Evolutionary conservation across 2,329 filamentous ascomycete genomes (phyloP), one percentile per base, ranked within the genome.

Genomic region (Penicillium verrucosum): DNA sequence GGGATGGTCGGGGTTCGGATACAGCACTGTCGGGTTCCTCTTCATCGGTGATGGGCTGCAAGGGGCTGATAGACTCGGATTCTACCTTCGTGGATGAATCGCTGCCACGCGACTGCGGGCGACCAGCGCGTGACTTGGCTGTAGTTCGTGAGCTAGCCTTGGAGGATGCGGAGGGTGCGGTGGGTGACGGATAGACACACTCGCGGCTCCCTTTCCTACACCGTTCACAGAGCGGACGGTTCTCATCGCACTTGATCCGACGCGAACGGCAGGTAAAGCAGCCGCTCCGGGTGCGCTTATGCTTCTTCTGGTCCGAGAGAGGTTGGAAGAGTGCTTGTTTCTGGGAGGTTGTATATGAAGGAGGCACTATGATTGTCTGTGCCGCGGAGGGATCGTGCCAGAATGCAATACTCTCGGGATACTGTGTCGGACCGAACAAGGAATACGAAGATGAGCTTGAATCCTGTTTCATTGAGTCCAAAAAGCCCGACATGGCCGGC

Each of bases 161-260:
- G 40, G 78, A 70, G 49, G 79, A 76, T 41, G 78, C 44, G n/a
- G 45, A 37, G 9, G 45, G 37, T n/a, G 45, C 10, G n/a, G 47
- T 30, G 18, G 84, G 77, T 30, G 86, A 90, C 3, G 94, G 93
- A 72, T 97, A 99, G 57, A 89, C 81, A 72, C 94, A 99, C 62
- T 96, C 90, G 75, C 94, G 85, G 65, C 87, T 89, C 48, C 93
- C 94, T 75, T 97, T 99, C 65, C 86, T 88, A 74, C 94, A 99
- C 68, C 93, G 76, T 71, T 97, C 92, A 76, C 94, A 97, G 51
- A 89, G 82, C 12, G 94, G 94, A 66, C 87, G 89, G 23, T 81
- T 84, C 75, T 99, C 94, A 72, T 97, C 94, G 73, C 94, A 99
- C 89, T 87, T 97, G 50, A 97, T 92, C 73, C 94, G 85, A 64